phyloP scores from a whole-genome alignment of 768 basidiomycete species.

The Melanogaster broomeanus region DNA sequence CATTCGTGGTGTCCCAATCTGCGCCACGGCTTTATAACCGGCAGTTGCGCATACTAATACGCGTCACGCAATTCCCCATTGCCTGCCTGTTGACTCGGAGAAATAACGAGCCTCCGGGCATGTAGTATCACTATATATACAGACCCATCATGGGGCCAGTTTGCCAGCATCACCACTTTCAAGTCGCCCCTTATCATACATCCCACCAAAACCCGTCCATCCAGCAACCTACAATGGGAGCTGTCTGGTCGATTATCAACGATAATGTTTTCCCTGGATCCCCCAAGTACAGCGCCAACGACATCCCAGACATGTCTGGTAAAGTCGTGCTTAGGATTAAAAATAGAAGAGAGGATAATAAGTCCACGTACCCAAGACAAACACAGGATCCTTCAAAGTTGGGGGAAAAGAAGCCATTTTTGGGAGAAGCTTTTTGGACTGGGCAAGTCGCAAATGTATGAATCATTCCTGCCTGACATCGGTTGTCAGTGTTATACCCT shows the following conservation, averaged over 20 bases:
- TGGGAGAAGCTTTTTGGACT: constrained; percentile 44
- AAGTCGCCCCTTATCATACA: background rate
- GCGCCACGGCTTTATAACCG: too few relatives aligned
- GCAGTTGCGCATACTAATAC: background rate
- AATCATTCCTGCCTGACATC: too few relatives aligned
- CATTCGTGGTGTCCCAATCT: too few relatives aligned
- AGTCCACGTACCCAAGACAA: constrained; percentile 33
- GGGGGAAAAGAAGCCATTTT: too few relatives aligned
- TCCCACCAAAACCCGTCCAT: too few relatives aligned
- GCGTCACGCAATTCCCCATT: too few relatives aligned
- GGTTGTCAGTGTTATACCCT: too few relatives aligned
- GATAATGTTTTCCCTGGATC: constrained; percentile 22
- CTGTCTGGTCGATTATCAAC: background rate
- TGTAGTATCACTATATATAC: background rate
- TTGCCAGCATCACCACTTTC: background rate
- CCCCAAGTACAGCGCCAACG: constrained; percentile 17
- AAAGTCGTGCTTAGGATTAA: constrained; percentile 40
- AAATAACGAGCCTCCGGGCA: background rate
- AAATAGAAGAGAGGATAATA: too few relatives aligned
- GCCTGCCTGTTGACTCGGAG: too few relatives aligned
- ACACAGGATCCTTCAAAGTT: constrained; percentile 37
- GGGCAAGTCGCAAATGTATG: constrained; percentile 43
- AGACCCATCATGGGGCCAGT: background rate
- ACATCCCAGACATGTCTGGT: constrained; percentile 39
- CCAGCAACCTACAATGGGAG: constrained; percentile 4